Evolutionary conservation across 495 filamentous ascomycete genomes (phyloP), one percentile per base, ranked within the genome.

Genomic region (Parachaetomium inaequale): DNA sequence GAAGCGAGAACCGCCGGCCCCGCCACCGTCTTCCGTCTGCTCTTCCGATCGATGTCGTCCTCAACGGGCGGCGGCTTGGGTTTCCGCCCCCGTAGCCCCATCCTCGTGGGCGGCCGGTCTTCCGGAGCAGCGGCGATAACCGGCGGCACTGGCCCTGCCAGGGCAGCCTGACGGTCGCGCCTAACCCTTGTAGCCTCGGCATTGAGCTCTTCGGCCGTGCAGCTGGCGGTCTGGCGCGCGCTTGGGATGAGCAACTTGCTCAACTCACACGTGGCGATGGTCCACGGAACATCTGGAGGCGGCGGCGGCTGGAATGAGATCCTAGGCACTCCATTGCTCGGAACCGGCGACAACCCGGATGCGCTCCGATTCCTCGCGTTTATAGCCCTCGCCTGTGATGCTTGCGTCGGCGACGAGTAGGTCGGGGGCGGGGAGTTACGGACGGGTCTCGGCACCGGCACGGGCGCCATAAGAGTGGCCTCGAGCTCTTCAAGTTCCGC

Each of bases 201-300:
- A 63, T 86, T 84, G 31, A 96, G 78, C 21, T 96, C 91, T 66
- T 93, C 87, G 7, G 82, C 79, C n/a, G 76, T 86, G 68, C 80
- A 91, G 74, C 91, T 96, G 26, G 72, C 79, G 0, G 86, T 90
- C 71, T 90, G 83, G 11, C 90, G 81, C 64, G 85, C 76, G 11
- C 74, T 76, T 2, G 94, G 94, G 52, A 96, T 88, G 28, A 98
- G 83, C 5, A 92, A 72, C 70, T 91, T 93, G 66, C 85, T 89
- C 17, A 97, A 72, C 68, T 96, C 93, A 67, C 87, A 81, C 0
- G 91, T 80, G 15, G 91, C 91, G 43, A 87, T 84, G 2, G 88
- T 86, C 94, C 95, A 98, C 43, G 85, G 79, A 0, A 97, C 87
- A 28, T 91, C 87, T 7, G 91, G 89, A 2, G 88, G 81, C 26